These are phyloP conservation scores for Omphalea diandra DNA, from an alignment of 441 rosid species.

Conservation along the genomic window DNA sequence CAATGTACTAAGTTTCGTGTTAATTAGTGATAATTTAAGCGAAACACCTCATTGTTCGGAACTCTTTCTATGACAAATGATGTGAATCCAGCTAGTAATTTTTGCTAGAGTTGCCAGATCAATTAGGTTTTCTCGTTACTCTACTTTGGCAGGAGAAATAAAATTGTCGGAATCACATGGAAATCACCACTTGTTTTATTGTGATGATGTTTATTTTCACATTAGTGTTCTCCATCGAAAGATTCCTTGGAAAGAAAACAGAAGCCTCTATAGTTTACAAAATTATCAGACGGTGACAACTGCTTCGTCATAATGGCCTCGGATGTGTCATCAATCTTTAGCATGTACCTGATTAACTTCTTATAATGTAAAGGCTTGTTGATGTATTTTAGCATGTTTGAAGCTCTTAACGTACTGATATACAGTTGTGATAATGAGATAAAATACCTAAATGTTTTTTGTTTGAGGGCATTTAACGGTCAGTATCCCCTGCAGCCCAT, in stretches of 20 bases:
- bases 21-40: not conserved
- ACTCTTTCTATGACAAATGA: not conserved
- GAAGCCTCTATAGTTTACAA: not conserved
- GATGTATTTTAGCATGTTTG: not conserved
- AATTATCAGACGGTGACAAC: not conserved
- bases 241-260: not conserved
- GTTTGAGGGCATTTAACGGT: not conserved
- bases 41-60: not conserved
- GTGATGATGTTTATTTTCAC: not conserved
- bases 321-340: not conserved
- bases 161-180: not conserved
- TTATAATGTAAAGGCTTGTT: slow-evolving; percentile 1
- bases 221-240: not conserved
- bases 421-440: not conserved
- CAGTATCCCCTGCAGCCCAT: not conserved
- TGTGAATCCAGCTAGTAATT: not conserved
- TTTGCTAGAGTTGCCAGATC: not conserved
- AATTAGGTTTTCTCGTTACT: not conserved
- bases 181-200: not conserved
- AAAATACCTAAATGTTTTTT: not conserved
- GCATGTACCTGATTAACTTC: not conserved
- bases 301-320: not conserved
- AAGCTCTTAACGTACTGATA: not conserved
- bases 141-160: not conserved
- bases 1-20: not conserved